Evolutionary conservation across 108 stramenopile genomes (phyloP), one percentile per base, ranked within the genome.

Genomic region (Skeletonema marinoi): DNA sequence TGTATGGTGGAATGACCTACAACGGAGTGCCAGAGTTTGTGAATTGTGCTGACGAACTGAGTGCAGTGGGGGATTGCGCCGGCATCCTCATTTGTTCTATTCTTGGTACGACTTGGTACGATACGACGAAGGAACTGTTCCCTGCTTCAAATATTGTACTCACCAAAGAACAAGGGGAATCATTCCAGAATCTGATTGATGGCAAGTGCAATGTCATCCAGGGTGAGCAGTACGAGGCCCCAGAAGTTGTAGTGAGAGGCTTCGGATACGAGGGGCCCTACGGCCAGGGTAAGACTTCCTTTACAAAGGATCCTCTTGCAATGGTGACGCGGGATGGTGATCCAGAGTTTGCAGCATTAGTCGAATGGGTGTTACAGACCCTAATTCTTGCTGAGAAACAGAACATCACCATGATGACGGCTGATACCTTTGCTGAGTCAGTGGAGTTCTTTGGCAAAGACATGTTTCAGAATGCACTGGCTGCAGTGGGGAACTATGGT

Each of bases 401-500:
- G 16, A 65, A 36, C 21, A 58, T 77, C 30, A 82, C 76, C 1
- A 32, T 59, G 59, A 46, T 50, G 4, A 17, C 59, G 0, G 25
- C 63, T 14, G 60, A 32, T 8, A 54, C 21, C 6, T 25, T 25
- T 25, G 25, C 25, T 25, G 25, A 25, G 25, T 25, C 25, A 25
- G 25, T 25, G 25, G 25, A 25, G 25, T 25, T 25, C 25, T 25
- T 25, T 25, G 25, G 25, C 25, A 25, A 25, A 25, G 25, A 25
- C 0, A 25, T 25, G 25, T 25, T 25, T 25, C 25, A 25, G 25
- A 25, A 25, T 25, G 25, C 58, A 9, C 11, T 84, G 30, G 54
- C 16, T 1, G 62, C 74, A 10, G 80, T 78, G 12, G 86, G 86
- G 5, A 75, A 80, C 32, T 85, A 82, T 60, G 87, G 73, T 3